Evolutionary conservation across 2,329 filamentous ascomycete genomes (phyloP).

Genomic region (Pseudogymnoascus sp.): DNA sequence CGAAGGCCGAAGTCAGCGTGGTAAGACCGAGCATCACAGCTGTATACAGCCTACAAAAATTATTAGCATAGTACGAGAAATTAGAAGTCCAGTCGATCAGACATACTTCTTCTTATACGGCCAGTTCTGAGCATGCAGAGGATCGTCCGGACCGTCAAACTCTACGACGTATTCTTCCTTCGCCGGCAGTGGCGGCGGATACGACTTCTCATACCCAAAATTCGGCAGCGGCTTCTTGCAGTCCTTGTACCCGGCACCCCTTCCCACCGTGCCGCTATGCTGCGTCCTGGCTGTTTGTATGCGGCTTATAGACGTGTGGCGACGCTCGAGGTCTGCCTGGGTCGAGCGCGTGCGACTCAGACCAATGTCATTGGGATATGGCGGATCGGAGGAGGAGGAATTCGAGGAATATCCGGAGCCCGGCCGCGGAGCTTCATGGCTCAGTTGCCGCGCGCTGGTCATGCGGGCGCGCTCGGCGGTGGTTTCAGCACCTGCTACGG

Average conservation of each 20-base stretch:
- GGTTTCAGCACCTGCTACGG: not conserved
- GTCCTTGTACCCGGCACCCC: conserved; percentile 33
- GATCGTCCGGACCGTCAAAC: conserved; percentile 77
- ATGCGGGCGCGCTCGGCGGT: not conserved
- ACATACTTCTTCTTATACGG: conserved; percentile 64
- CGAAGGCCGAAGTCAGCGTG: conserved; percentile 62
- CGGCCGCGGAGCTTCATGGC: conserved; percentile 53
- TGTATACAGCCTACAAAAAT: conserved; percentile 43
- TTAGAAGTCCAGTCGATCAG: conserved; percentile 33
- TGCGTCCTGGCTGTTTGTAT: conserved; percentile 64
- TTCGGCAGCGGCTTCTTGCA: conserved; percentile 52
- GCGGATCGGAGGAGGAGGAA: conserved; percentile 36
- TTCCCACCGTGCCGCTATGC: conserved; percentile 64
- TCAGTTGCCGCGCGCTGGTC: conserved; percentile 26
- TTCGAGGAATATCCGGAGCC: conserved; percentile 44
- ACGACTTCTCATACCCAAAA: conserved; percentile 67
- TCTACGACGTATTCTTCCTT: conserved; percentile 73
- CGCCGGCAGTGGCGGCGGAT: conserved; percentile 59
- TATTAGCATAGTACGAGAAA: conserved; percentile 23
- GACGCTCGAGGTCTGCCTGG: conserved; percentile 57
- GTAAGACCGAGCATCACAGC: conserved; percentile 63
- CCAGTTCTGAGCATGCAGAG: conserved; percentile 84
- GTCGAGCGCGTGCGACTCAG: conserved; percentile 54
- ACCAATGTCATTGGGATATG: conserved; percentile 33
- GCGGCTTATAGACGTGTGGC: conserved; percentile 59